Conservation (phyloP, 345 rosid species). For the Sonneratia caseolaris region DNA sequence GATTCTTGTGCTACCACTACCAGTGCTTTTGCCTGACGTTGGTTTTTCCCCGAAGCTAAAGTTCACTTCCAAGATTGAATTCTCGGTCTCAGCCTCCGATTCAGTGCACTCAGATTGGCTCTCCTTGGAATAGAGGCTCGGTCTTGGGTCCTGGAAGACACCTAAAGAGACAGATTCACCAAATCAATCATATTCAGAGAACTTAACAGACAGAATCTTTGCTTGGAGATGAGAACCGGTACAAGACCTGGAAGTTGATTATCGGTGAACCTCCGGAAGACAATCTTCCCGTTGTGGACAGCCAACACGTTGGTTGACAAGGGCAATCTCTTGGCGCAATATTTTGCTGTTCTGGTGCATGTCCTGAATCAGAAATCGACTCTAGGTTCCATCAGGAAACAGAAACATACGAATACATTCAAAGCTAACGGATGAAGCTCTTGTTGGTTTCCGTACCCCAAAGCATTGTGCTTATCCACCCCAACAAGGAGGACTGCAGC, state of each 20-base stretch:
- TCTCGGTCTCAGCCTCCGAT: constrained; percentile 36
- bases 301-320: constrained; percentile 61
- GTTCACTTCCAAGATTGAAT: constrained; percentile 20
- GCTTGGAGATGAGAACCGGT: not conserved
- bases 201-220: not conserved
- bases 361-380: constrained; percentile 34
- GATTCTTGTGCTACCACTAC: constrained; percentile 14
- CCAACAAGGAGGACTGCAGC: constrained; percentile 64
- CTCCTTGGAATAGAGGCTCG: constrained; percentile 31
- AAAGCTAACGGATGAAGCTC: not conserved
- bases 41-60: constrained; percentile 14
- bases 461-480: constrained; percentile 30
- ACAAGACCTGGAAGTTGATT: constrained; percentile 48
- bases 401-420: constrained; percentile 5
- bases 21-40: constrained; percentile 12
- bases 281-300: constrained; percentile 53
- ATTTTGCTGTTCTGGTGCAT: constrained; percentile 43
- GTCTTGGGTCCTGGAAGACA: constrained; percentile 31
- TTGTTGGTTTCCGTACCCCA: constrained; percentile 31
- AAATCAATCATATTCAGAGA: not conserved
- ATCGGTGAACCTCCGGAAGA: constrained; percentile 51
- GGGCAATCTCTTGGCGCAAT: constrained; percentile 60
- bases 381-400: constrained; percentile 22
- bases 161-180: constrained; percentile 30
- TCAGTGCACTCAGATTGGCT: constrained; percentile 39